Evolutionary conservation across 75 land plant species (phyloP).

Genomic region (Gnetum montanum): DNA sequence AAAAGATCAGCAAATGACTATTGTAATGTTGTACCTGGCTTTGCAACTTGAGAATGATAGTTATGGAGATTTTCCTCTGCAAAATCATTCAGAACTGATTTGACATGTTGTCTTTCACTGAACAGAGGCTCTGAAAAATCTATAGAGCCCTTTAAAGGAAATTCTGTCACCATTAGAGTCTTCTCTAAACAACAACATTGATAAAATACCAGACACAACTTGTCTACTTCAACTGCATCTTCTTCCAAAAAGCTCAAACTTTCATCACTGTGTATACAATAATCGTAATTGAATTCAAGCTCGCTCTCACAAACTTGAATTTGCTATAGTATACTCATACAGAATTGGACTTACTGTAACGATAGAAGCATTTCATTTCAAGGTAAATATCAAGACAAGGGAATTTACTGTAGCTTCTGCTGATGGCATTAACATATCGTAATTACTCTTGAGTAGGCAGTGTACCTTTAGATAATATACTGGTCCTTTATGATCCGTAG

Average conservation of each 20-base stretch:
- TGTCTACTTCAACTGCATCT: constrained; percentile 12
- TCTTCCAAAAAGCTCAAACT: constrained; percentile 6
- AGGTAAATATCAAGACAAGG: too few relatives aligned
- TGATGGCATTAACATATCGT: too few relatives aligned
- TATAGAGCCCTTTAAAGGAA: constrained; percentile 9
- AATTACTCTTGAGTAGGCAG: too few relatives aligned
- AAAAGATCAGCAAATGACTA: not conserved
- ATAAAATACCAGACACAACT: constrained; percentile 18
- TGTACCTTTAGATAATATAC: too few relatives aligned
- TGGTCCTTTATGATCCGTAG: too few relatives aligned
- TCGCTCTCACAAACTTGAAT: too few relatives aligned
- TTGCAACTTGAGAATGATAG: constrained; percentile 14
- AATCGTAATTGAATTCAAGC: too few relatives aligned
- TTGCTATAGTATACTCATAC: too few relatives aligned
- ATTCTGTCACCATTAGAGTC: constrained; percentile 7
- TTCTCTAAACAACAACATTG: constrained; percentile 22
- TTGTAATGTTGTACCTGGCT: constrained; percentile 10
- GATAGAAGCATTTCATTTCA: too few relatives aligned
- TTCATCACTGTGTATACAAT: constrained; percentile 22
- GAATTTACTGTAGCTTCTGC: too few relatives aligned
- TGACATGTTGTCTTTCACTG: constrained; percentile 7
- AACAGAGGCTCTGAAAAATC: constrained; percentile 7
- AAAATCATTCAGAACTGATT: constrained; percentile 19
- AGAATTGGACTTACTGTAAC: too few relatives aligned
- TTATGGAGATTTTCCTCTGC: constrained; percentile 5